phyloP scores from a whole-genome alignment of 306 rosid genomes.

The Rubus idaeus region DNA sequence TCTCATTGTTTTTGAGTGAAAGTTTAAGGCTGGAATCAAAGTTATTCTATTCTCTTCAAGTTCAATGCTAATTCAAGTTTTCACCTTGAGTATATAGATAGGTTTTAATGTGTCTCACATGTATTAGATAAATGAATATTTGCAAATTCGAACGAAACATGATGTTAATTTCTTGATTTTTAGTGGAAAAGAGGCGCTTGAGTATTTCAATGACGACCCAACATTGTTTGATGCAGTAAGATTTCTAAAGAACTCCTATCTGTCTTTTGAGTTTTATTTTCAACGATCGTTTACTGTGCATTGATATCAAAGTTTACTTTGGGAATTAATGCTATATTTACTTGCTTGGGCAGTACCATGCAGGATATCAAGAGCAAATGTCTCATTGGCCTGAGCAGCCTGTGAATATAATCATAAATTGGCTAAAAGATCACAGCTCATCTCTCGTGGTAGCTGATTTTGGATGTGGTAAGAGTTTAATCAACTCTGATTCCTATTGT shows the following conservation, averaged over 20 bases:
- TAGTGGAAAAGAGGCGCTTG: constrained; percentile 85
- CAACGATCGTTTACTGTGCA: background rate
- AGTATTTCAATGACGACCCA: constrained; percentile 75
- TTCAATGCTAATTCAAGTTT: background rate
- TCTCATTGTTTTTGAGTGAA: background rate
- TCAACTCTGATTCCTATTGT: background rate
- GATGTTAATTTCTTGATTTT: background rate
- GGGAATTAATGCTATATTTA: constrained; percentile 24
- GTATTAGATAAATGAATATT: background rate
- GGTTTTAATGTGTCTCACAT: background rate
- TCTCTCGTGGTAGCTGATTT: constrained; percentile 87
- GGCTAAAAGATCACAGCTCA: constrained; percentile 71
- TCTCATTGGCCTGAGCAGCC: constrained; percentile 92
- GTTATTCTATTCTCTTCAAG: background rate
- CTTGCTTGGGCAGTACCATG: constrained; percentile 76
- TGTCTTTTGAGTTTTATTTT: background rate
- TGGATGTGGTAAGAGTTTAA: constrained; percentile 78
- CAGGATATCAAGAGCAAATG: constrained; percentile 94
- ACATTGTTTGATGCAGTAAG: constrained; percentile 69
- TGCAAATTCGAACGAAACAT: background rate
- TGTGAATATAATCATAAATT: constrained; percentile 69
- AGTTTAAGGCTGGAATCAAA: background rate
- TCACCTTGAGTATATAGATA: background rate
- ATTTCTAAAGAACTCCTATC: background rate
- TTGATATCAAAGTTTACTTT: constrained; percentile 11